phyloP scores from a whole-genome alignment of 2,329 filamentous ascomycete species.

The Verruconis gallopava region DNA sequence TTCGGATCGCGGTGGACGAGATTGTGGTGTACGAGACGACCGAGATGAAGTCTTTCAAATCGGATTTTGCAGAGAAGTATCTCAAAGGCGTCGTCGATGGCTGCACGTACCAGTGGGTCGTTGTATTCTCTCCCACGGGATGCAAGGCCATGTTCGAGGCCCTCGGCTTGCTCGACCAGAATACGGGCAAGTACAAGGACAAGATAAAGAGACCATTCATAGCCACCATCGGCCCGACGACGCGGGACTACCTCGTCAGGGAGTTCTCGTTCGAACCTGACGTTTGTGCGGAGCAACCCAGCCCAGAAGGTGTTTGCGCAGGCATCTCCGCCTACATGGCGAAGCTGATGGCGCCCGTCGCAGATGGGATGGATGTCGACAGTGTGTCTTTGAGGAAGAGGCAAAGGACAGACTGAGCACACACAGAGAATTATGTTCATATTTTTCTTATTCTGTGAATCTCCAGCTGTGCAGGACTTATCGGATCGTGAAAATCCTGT shows the following conservation, averaged over 20 bases:
- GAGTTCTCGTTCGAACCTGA: slow-evolving; percentile 57
- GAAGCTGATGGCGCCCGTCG: not conserved
- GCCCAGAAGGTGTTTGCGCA: slow-evolving; percentile 61
- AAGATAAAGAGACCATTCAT: slow-evolving; percentile 42
- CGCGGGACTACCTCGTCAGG: slow-evolving; percentile 55
- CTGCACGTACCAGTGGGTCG: slow-evolving; percentile 49
- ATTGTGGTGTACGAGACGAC: slow-evolving; percentile 76
- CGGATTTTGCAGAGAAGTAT: slow-evolving; percentile 10
- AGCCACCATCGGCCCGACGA: slow-evolving; percentile 89
- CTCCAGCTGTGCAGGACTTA: too few species aligned
- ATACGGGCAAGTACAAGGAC: slow-evolving; percentile 24
- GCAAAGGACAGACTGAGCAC: not conserved
- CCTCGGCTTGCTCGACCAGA: slow-evolving; percentile 32
- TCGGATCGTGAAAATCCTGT: too few species aligned
- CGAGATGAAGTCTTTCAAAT: slow-evolving; percentile 33
- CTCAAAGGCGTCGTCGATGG: slow-evolving; percentile 10
- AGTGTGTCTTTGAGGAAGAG: not conserved
- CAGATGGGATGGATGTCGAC: not conserved
- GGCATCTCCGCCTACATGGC: slow-evolving; percentile 39
- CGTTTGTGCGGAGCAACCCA: slow-evolving; percentile 72
- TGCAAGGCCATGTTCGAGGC: slow-evolving; percentile 47
- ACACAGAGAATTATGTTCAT: too few species aligned
- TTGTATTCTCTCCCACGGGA: slow-evolving; percentile 55
- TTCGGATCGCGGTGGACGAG: slow-evolving; percentile 59
- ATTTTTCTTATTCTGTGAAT: too few species aligned